These are phyloP conservation scores for Dothidotthia symphoricarpi DNA, from an alignment of 2,329 filamentous ascomycete species.

Conservation along the genomic window DNA sequence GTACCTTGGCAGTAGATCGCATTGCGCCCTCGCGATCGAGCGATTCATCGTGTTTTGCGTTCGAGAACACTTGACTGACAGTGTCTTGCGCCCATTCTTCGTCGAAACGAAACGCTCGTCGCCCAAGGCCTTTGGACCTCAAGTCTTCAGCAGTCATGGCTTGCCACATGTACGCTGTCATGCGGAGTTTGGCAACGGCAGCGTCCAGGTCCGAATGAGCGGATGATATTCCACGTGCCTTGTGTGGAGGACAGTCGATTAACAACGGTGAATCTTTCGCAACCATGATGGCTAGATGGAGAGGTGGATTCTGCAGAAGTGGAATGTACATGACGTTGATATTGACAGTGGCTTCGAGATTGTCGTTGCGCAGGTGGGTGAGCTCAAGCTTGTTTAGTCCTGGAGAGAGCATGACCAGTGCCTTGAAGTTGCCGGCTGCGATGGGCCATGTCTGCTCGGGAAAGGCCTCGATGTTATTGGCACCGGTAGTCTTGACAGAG, in stretches of 20 bases:
- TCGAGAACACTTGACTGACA: constrained; percentile 21
- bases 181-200: constrained; percentile 34
- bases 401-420: constrained; percentile 31
- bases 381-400: constrained; percentile 25
- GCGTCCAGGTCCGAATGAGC: constrained; percentile 31
- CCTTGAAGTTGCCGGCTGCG: constrained; percentile 34
- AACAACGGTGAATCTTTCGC: constrained; percentile 33
- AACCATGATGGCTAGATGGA: constrained; percentile 37
- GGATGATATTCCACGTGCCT: constrained; percentile 23
- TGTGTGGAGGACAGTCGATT: constrained; percentile 32
- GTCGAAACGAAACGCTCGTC: constrained; percentile 33
- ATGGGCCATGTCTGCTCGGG: constrained; percentile 36
- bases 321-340: constrained; percentile 29
- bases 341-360: constrained; percentile 8
- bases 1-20: constrained; percentile 29
- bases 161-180: constrained; percentile 40
- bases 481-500: constrained; percentile 17
- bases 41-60: constrained; percentile 9
- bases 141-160: constrained; percentile 37
- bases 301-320: constrained; percentile 31
- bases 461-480: constrained; percentile 22
- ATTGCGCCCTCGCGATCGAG: constrained; percentile 18
- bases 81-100: constrained; percentile 32
- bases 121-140: constrained; percentile 23
- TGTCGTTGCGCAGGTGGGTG: constrained; percentile 20